A percentile compares a stretch with the other conserved stretches of the same genome.
These are phyloP conservation scores for Malus hybrid DNA, from an alignment of 331 rosid genomes.

Conservation along the genomic window DNA sequence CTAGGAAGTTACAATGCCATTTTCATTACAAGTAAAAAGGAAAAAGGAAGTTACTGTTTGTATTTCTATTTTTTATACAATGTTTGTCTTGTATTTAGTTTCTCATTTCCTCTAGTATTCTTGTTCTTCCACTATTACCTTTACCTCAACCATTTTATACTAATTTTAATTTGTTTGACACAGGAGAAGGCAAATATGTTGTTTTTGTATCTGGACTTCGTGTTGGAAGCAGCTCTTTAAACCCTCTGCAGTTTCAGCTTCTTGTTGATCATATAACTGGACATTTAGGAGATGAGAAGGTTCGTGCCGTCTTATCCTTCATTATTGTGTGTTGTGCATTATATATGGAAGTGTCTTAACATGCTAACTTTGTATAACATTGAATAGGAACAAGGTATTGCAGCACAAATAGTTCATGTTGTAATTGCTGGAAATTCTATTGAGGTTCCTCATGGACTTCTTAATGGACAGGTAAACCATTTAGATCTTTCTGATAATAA, in stretches of 20 bases:
- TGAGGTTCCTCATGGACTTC: conserved; percentile 57
- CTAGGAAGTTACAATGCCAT: background rate
- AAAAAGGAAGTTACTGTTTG: background rate
- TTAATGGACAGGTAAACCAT: conserved; percentile 74
- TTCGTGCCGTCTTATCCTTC: conserved; percentile 23
- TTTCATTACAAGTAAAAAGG: background rate
- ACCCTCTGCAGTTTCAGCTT: conserved; percentile 94
- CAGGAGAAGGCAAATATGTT: conserved; percentile 82
- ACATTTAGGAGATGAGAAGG: conserved; percentile 93
- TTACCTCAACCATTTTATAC: background rate
- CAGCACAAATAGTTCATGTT: conserved; percentile 74
- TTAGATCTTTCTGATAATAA: background rate
- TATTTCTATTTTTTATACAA: background rate
- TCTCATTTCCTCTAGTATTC: background rate
- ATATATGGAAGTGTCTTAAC: background rate
- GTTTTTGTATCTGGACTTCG: conserved; percentile 78
- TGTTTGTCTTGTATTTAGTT: background rate
- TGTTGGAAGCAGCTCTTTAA: conserved; percentile 65
- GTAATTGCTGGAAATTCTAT: conserved; percentile 87
- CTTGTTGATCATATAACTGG: conserved; percentile 94
- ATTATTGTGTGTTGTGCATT: background rate
- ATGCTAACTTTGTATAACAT: conserved; percentile 23
- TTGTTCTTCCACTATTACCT: background rate
- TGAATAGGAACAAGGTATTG: conserved; percentile 74
- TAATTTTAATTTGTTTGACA: conserved; percentile 24